Evolutionary conservation across 495 filamentous ascomycete species (phyloP), one percentile per base, ranked within the genome.

Genomic region (Penicillium malachiteum): DNA sequence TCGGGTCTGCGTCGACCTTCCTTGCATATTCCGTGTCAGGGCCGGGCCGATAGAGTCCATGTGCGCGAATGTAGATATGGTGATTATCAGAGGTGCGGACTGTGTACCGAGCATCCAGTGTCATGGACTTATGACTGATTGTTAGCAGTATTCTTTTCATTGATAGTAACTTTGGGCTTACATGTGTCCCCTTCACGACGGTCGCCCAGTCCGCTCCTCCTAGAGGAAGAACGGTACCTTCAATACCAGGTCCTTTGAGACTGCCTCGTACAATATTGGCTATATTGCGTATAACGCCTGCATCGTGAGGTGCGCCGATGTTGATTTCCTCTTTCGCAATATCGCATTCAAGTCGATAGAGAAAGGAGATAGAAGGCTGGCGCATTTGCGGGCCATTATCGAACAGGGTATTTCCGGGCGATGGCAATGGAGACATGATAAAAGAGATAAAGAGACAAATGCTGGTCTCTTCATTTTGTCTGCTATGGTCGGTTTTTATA

Each of bases 181-280:
- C 64, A 47, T 71, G 68, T 3, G 66, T 71, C 35, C 66, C 66
- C 39, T 69, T 68, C 41, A 71, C 58, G 5, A 67, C 57, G 0
- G 66, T 71, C 13, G 66, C 64, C 66, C 64, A 71, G 51, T 71
- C 66, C 14, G 66, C 68, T 8, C 66, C 66, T 17, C 68, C 62
- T 4, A 68, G 52, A n/a, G 62, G 64, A 2, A 71, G 43, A 8
- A 71, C 50, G 1, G 55, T 47, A 0, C 64, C 68, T 35, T 63
- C 53, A 10, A 71, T 64, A 14, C 56, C 57, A 5, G 63, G 64
- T 0, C 69, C 66, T 42, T 65, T 67, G 37, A 71, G 39, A 11
- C 58, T 71, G 13, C 66, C 66, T 9, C 64, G 56, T 7, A 55
- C 43, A 9, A 71, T 63, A 31, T 68, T 69, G 7, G 66, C 66